Percentiles rank a stretch among this genome's conserved stretches.
Conservation (phyloP, 768 basidiomycete genomes). For the Rhizopogon sp. region DNA sequence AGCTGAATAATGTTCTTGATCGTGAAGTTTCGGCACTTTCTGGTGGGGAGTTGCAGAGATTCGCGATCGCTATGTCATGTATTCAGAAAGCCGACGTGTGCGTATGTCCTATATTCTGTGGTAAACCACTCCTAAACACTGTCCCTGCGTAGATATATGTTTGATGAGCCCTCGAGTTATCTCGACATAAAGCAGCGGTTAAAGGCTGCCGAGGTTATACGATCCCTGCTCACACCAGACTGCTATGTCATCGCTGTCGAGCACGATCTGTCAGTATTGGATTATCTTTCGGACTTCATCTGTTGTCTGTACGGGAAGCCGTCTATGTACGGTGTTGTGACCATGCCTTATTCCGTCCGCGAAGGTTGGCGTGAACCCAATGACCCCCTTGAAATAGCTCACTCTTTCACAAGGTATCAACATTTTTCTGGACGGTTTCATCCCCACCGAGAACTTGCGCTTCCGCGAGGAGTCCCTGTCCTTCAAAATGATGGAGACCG, state of each 20-base stretch:
- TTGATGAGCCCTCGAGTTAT: constrained; percentile 98
- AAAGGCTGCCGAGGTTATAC: constrained; percentile 92
- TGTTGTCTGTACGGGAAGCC: constrained; percentile 98
- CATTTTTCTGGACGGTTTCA: constrained; percentile 98
- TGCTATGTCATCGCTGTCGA: constrained; percentile 97
- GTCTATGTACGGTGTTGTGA: constrained; percentile 97
- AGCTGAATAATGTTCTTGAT: constrained; percentile 80
- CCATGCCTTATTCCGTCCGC: constrained; percentile 96
- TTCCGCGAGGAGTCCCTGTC: constrained; percentile 94
- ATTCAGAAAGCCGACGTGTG: constrained; percentile 95
- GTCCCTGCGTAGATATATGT: constrained; percentile 74
- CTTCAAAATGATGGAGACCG: constrained; percentile 97
- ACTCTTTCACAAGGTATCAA: constrained; percentile 71
- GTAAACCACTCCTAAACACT: constrained; percentile 4
- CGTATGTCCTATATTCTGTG: constrained; percentile 25
- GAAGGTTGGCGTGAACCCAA: constrained; percentile 58
- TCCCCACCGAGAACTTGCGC: constrained; percentile 96
- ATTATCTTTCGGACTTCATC: constrained; percentile 97
- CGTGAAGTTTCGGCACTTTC: constrained; percentile 85
- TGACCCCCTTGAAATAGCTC: not conserved
- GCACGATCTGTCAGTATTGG: constrained; percentile 96
- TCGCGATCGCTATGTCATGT: constrained; percentile 97
- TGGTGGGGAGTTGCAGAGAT: constrained; percentile 96
- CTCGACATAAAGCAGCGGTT: constrained; percentile 95
- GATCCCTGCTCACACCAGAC: constrained; percentile 71